phyloP scores from a whole-genome alignment of 2,329 filamentous ascomycete species.

The Tolypocladium inflatum region DNA sequence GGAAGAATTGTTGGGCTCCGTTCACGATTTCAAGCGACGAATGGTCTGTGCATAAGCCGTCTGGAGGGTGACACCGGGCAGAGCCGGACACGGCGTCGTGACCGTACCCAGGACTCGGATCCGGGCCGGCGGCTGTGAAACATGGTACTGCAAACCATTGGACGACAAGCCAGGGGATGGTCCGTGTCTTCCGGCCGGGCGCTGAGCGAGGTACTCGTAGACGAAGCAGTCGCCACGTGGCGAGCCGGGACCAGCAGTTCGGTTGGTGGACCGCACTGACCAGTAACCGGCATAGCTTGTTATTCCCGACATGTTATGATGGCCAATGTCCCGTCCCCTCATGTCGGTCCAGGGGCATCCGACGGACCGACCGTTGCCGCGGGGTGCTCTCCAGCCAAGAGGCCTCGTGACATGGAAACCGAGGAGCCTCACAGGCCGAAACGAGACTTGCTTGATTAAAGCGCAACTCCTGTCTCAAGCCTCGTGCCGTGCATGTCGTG shows the following conservation, averaged over 20 bases:
- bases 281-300: neutral
- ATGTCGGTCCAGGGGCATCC: no score
- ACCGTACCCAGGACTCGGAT: neutral
- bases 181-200: neutral
- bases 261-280: neutral
- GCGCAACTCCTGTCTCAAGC: neutral
- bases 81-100: neutral
- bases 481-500: neutral
- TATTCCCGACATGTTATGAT: neutral
- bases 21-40: neutral
- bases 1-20: neutral
- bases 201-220: neutral
- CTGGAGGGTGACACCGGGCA: neutral
- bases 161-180: neutral
- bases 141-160: neutral
- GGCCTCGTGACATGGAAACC: no score
- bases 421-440: neutral
- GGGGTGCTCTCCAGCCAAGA: no score
- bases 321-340: no score
- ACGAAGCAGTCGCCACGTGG: neutral
- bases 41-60: no score
- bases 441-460: neutral
- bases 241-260: neutral
- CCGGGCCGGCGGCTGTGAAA: neutral
- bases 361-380: no score